A percentile compares a stretch with the other conserved stretches of the same genome.
Conservation (phyloP, 148 eudicot species). For the Camellia sinensis region DNA sequence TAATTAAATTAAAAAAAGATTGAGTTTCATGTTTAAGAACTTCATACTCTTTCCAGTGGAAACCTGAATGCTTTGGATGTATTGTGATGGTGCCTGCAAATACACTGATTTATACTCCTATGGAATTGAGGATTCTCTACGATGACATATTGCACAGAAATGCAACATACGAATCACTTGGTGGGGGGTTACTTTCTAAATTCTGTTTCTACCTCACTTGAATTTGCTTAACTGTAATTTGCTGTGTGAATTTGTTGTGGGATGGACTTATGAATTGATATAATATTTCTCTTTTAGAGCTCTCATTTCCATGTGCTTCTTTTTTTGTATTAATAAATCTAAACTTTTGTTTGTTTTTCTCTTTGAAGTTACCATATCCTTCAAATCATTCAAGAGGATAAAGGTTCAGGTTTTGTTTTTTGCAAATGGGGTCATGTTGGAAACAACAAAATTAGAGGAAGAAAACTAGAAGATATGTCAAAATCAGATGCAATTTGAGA, state of each 20-base stretch:
- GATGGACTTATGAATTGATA: not conserved
- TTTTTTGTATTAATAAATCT: not conserved
- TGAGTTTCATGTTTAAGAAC: too few species aligned
- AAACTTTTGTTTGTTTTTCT: conserved; percentile 10
- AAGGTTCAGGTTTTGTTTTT: conserved; percentile 77
- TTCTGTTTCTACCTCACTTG: not conserved
- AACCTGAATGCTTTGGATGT: not conserved
- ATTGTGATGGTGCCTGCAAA: not conserved
- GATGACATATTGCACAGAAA: not conserved
- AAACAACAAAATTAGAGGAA: conserved; percentile 68
- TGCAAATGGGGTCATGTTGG: conserved; percentile 99
- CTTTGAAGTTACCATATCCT: conserved; percentile 85
- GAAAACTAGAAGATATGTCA: conserved; percentile 66
- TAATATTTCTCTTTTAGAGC: not conserved
- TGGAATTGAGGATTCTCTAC: not conserved
- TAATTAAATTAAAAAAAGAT: too few species aligned
- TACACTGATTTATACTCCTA: not conserved
- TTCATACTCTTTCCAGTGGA: too few species aligned
- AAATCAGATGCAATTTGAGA: conserved; percentile 67
- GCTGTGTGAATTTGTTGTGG: not conserved
- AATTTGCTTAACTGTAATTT: not conserved
- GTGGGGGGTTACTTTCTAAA: not conserved
- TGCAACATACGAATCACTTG: not conserved
- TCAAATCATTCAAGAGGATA: conserved; percentile 93
- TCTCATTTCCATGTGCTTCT: not conserved